Evolutionary conservation across 495 filamentous ascomycete genomes (phyloP).

Genomic region (Copromyces sp.): DNA sequence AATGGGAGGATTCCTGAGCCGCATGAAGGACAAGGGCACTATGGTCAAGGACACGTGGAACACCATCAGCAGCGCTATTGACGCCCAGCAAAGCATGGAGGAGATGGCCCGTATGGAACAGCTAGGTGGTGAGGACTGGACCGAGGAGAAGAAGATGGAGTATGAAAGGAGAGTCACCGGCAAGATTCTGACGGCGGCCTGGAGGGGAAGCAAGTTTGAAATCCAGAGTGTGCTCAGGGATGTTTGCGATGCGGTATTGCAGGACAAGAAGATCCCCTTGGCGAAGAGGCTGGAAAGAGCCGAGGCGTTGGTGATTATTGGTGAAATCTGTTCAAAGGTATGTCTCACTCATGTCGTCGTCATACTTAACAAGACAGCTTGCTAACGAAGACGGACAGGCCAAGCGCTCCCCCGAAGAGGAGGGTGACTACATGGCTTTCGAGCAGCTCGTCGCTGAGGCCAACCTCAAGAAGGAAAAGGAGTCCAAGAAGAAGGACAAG

Average conservation of each 20-base stretch:
- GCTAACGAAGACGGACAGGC: conserved; percentile 47
- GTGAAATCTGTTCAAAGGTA: conserved; percentile 83
- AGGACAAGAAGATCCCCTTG: conserved; percentile 73
- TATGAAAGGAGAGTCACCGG: conserved; percentile 91
- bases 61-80: conserved; percentile 94
- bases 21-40: conserved; percentile 93
- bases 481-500: conserved; percentile 64
- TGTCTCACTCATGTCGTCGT: conserved; percentile 11
- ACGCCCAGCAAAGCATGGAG: conserved; percentile 96
- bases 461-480: conserved; percentile 81
- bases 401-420: conserved; percentile 83
- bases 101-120: conserved; percentile 97
- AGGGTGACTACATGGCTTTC: conserved; percentile 97
- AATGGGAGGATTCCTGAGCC: conserved; percentile 85
- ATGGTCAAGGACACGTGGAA: conserved; percentile 97
- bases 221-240: conserved; percentile 93
- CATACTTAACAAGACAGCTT: background rate
- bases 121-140: conserved; percentile 95
- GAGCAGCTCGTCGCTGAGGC: conserved; percentile 97
- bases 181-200: conserved; percentile 97
- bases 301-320: conserved; percentile 75
- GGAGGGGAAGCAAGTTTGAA: conserved; percentile 95
- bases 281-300: conserved; percentile 85
- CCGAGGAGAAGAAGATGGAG: conserved; percentile 94
- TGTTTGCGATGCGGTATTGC: conserved; percentile 58